Conservation (phyloP, 495 filamentous ascomycete species). For the Parmelia sp. region DNA sequence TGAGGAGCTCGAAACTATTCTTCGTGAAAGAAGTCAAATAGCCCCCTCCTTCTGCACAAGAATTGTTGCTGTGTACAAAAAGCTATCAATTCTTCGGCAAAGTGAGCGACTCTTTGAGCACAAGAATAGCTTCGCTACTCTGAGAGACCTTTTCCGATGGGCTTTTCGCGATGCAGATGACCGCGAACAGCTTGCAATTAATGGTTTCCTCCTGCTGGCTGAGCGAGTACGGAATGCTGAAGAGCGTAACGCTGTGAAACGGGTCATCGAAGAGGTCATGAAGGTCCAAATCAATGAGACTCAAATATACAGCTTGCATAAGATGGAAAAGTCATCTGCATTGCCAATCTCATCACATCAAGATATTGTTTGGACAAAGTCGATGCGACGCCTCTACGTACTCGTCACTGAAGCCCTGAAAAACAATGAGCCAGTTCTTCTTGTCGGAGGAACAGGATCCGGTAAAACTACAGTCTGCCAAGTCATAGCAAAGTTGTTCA, state of each 20-base stretch:
- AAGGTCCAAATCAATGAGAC: constrained; percentile 72
- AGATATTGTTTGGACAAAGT: constrained; percentile 84
- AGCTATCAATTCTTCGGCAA: constrained; percentile 82
- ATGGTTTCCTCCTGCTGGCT: constrained; percentile 92
- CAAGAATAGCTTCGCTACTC: constrained; percentile 92
- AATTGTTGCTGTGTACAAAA: constrained; percentile 91
- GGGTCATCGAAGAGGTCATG: constrained; percentile 88
- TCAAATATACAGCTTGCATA: constrained; percentile 57
- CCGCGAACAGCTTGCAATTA: constrained; percentile 78
- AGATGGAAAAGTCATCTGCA: constrained; percentile 37
- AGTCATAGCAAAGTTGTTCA: constrained; percentile 73
- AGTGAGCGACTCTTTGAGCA: constrained; percentile 89
- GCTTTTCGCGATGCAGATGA: constrained; percentile 80
- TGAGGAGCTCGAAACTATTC: constrained; percentile 85
- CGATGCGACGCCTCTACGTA: constrained; percentile 85
- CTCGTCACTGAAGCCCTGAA: constrained; percentile 76
- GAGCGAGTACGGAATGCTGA: constrained; percentile 90
- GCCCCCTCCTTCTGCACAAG: constrained; percentile 83
- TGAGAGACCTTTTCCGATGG: constrained; percentile 96
- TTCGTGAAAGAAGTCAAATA: constrained; percentile 79
- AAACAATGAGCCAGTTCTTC: constrained; percentile 87
- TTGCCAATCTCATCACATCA: constrained; percentile 22
- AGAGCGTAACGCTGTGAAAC: constrained; percentile 76
- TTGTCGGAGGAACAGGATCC: constrained; percentile 95
- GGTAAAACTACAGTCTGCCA: constrained; percentile 97